A percentile compares a stretch with the other conserved stretches of the same genome.
Conservation (phyloP, 768 basidiomycete species). For the Leccinum disarticulatum region DNA sequence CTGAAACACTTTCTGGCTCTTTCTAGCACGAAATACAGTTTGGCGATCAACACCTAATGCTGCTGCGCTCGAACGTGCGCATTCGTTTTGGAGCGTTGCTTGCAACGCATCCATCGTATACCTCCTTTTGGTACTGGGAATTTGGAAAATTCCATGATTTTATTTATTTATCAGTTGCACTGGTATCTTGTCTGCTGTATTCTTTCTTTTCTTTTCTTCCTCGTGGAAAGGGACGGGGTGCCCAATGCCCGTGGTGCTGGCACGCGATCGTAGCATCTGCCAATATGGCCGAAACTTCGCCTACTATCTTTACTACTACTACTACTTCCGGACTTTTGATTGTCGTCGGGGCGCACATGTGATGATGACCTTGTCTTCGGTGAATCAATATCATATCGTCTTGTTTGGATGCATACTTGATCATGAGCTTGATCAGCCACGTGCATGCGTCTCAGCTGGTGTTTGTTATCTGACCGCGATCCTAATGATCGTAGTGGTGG, state of each 20-base stretch:
- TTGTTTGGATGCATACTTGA: neutral
- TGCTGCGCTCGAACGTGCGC: neutral
- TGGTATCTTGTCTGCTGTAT: neutral
- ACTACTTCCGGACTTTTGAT: neutral
- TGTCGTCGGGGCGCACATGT: neutral
- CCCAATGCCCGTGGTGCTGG: neutral
- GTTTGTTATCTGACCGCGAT: neutral
- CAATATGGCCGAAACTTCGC: neutral
- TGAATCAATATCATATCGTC: neutral
- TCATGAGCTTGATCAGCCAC: neutral
- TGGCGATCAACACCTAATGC: conserved; percentile 42
- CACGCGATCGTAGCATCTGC: neutral
- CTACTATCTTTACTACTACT: neutral
- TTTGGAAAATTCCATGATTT: neutral
- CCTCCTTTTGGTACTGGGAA: neutral
- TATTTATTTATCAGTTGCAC: neutral
- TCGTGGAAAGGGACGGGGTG: neutral
- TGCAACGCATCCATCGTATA: neutral
- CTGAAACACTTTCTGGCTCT: neutral
- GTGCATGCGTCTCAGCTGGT: neutral
- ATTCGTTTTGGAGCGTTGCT: neutral
- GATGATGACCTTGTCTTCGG: neutral
- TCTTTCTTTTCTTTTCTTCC: neutral
- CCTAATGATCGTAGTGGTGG: neutral
- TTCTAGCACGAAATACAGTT: conserved; percentile 43